Evolutionary conservation across 2,329 filamentous ascomycete genomes (phyloP).

Genomic region (Penicillium paneum): DNA sequence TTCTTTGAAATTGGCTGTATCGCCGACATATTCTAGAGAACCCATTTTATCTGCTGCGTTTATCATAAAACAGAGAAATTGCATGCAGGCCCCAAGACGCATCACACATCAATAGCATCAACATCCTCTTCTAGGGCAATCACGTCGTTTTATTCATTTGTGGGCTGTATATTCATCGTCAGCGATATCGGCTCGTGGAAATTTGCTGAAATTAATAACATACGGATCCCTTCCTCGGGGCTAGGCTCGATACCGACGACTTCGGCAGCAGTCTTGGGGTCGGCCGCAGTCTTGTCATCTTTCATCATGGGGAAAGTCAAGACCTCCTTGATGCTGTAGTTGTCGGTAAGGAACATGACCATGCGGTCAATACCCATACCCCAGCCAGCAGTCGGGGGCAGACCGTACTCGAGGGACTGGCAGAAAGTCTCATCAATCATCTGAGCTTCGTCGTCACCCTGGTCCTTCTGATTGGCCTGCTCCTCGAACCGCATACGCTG

Average conservation of each 20-base stretch:
- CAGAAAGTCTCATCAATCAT: slow-evolving; percentile 95
- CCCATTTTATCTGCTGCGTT: slow-evolving; percentile 22
- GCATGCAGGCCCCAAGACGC: slow-evolving; percentile 14
- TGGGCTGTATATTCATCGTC: slow-evolving; percentile 30
- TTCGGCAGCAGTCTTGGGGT: slow-evolving; percentile 57
- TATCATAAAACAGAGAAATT: slow-evolving; percentile 21
- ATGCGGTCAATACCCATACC: slow-evolving; percentile 93
- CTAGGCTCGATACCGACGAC: slow-evolving; percentile 58
- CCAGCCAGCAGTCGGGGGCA: slow-evolving; percentile 94
- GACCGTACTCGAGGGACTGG: slow-evolving; percentile 79
- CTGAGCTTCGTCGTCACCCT: slow-evolving; percentile 96
- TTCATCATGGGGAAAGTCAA: slow-evolving; percentile 98
- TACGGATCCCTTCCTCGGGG: slow-evolving; percentile 59
- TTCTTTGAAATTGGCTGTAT: not conserved
- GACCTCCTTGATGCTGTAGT: slow-evolving; percentile 95
- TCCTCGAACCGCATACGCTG: slow-evolving; percentile 90
- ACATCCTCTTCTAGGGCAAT: slow-evolving; percentile 3
- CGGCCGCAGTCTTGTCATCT: slow-evolving; percentile 61
- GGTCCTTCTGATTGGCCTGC: slow-evolving; percentile 91
- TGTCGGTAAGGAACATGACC: slow-evolving; percentile 93
- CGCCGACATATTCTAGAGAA: slow-evolving; percentile 6
- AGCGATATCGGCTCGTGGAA: slow-evolving; percentile 24
- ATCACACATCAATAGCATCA: slow-evolving; percentile 16
- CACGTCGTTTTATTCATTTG: slow-evolving; percentile 31
- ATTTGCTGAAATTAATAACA: slow-evolving; percentile 30